Base-by-base conservation (phyloP, 1,139 yeast genomes). In the Meyerozyma smithsonii region DNA sequence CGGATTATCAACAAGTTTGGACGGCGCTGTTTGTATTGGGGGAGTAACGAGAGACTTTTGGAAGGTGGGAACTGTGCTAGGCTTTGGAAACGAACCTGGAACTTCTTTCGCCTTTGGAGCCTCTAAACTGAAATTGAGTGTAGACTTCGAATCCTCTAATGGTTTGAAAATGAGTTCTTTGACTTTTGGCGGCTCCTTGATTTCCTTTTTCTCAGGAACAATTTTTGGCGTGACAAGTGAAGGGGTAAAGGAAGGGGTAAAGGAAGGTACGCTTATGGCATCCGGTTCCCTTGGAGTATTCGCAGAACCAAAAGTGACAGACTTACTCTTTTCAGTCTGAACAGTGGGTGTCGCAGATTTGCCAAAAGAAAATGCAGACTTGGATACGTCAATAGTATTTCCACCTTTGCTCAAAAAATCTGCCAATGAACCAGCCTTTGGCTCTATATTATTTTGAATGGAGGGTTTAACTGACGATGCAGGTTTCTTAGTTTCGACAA, bases 1-100 rank as follows among this genome's bases (percentile, higher is more conserved):
- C 19, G 52, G 47, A 42, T 46, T 35, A 42, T 58, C 56, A 18
- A 42, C 41, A 26, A 57, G 45, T 45, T 49, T 42, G 4, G 17
- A 14, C 8, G 30, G 17, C 4, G 17, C 12, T 6, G 12, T 14
- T 7, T 10, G 18, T 4, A n/a, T 3, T n/a, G 30, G 17, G 5
- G 12, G 10, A 23, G 3, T 23, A 11, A 11, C 25, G n/a, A n/a
- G n/a, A n/a, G n/a, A n/a, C n/a, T 8, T 23, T 11, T 11, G 25
- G 12, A 23, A 11, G 10, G 25, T 23, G 10, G 25, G 25, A 11
- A 11, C 24, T 20, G 6, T 20, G 24, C 8, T 20, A 20, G 6
- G 8, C 24, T 20, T 20, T 20, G 24, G 24, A 8, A 7, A 7
- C n/a, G n/a, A n/a, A n/a, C n/a, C n/a, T n/a, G n/a, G n/a, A n/a